Base-by-base conservation (phyloP, 1,284 basidiomycete species). In the Puccinia novopanici region DNA sequence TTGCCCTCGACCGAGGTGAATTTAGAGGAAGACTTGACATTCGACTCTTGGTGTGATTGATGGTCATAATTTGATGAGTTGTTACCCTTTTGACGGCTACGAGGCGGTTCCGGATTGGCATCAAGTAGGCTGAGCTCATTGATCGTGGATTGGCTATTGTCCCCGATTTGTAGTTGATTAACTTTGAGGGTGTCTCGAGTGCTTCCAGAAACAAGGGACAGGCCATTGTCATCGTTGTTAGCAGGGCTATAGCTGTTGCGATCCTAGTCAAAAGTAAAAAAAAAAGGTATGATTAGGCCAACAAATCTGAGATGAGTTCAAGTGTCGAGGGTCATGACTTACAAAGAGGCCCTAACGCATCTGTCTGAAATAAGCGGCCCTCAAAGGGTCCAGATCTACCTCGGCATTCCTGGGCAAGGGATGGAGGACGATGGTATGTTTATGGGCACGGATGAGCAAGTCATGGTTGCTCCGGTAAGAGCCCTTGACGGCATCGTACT, bases 401-500 rank as follows among this genome's bases (percentile, higher is more conserved):
- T 99, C 94, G 91, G 84, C 93, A 85, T 95, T 95, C 84, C 97
- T 88, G 24, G 97, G 97, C 65, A 99, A 88, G 22, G 97, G 97
- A 87, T 99, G 97, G 93, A 99, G 95, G 82, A 99, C 95, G 82
- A 98, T 98, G 90, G 96, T 94, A 79, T 93, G 92, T 83, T 94
- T 92, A 88, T 98, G 98, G 40, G 95, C 95, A 80, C 92, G 89
- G 37, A 93, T 90, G 55, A 98, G 88, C 65, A 97, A 90, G 34
- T 95, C 93, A 85, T 98, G 96, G 87, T 99, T 93, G 82, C 99
- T 91, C 61, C 94, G 89, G 86, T 97, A 99, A 68, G 91, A 91
- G 86, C 96, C 92, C 88, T 95, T 97, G 84, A 98, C 94, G 68
- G 91, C 89, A 82, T 92, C 89, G 92, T 94, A 99, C 85, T 95